Base-by-base conservation (phyloP, 768 basidiomycete species). In the Rhizopogon vesiculosus region DNA sequence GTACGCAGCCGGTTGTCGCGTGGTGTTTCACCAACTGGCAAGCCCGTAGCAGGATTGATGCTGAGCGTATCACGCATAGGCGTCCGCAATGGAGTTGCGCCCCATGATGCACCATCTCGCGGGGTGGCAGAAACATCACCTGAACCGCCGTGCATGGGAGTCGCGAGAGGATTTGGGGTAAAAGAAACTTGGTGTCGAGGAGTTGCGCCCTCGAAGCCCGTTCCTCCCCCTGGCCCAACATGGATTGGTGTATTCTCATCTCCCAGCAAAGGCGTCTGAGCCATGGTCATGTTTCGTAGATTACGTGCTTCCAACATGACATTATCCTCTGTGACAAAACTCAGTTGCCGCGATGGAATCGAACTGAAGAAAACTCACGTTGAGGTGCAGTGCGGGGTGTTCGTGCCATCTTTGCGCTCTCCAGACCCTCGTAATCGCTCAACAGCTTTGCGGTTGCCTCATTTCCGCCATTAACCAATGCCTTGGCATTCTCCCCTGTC, bases 241-340 rank as follows among this genome's bases (percentile, higher is more conserved):
- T 95, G 96, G 46, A 98, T 69, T 12, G 95, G 97, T 0, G 97
- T 98, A 70, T 99, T 99, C 72, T 98, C 96, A 48, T 98, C 93
- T 3, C 97, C 97, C 12, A 98, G 81, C 2, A 99, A 77, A 15
- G 97, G 97, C 0, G 97, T 99, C 72, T 98, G 95, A 3, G 82
- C 81, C 42, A 87, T 86, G 10, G 85, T 86, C 93, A 99, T 91
- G 64, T 93, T 96, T 19, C 96, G 89, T 22, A 98, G 73, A 72
- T 98, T 98, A 35, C 95, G 83, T 8, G 96, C 97, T 70, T 99
- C 97, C 57, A 89, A 82, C 80, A 98, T 79, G 42, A 99, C 84
- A 64, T 85, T 95, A 69, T 99, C 97, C 76, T 93, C 96, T 98
- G 63, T n/a, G 55, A 41, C 45, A 45, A 41, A 41, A 35, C 5